Percentiles rank a stretch among this genome's conserved stretches.
Conservation (phyloP, 768 basidiomycete genomes). For the Daedaleopsis sinensis region DNA sequence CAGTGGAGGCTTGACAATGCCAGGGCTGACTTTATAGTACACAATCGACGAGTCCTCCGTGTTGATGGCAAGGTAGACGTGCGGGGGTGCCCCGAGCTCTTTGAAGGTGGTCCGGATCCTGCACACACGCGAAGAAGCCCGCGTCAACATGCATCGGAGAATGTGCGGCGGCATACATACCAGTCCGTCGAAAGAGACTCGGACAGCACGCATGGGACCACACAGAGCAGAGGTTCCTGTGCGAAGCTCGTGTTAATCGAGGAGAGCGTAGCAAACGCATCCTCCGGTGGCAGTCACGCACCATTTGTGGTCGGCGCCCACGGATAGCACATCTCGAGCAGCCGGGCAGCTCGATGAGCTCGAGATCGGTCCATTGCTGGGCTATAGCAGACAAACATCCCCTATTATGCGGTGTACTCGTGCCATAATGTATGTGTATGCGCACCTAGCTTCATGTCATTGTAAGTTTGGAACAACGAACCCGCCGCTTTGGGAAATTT, state of each 20-base stretch:
- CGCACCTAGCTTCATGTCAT: conserved; percentile 63
- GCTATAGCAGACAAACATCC: conserved; percentile 39
- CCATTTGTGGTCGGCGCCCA: conserved; percentile 57
- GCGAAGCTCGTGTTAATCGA: not conserved
- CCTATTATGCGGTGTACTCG: not conserved
- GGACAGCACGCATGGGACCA: conserved; percentile 69
- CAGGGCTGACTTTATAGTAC: conserved; percentile 80
- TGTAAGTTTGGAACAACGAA: conserved; percentile 73
- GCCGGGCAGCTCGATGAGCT: conserved; percentile 58
- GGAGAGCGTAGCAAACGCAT: too few species aligned
- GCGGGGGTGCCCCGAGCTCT: conserved; percentile 46
- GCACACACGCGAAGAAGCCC: not conserved
- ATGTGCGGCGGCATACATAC: conserved; percentile 36
- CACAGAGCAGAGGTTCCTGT: conserved; percentile 49
- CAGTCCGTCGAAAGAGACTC: conserved; percentile 67
- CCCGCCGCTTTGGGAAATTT: conserved; percentile 69
- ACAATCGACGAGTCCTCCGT: conserved; percentile 82
- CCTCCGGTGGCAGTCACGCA: conserved; percentile 23
- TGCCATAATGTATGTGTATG: not conserved
- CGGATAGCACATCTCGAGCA: conserved; percentile 60
- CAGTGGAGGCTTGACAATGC: conserved; percentile 74
- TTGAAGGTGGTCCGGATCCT: conserved; percentile 63
- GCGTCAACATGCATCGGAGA: not conserved
- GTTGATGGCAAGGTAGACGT: conserved; percentile 71
- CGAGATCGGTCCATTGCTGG: conserved; percentile 71